These are phyloP conservation scores for Suillus paluster DNA, from an alignment of 768 basidiomycete genomes.

Conservation along the genomic window DNA sequence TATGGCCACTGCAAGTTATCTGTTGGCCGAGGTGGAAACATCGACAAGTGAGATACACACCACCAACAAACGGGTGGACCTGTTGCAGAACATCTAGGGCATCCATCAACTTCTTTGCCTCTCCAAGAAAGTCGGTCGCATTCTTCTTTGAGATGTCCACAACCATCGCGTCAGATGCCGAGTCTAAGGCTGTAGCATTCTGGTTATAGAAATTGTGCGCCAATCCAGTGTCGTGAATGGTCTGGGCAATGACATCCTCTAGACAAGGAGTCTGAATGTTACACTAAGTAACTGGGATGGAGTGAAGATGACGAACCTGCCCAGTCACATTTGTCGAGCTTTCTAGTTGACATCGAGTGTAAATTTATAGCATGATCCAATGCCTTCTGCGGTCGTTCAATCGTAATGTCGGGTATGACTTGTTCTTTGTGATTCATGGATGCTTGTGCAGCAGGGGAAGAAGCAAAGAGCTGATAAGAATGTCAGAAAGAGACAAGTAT, in stretches of 20 bases:
- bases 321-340: not conserved
- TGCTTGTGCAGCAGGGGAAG: not conserved
- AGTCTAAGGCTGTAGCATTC: constrained; percentile 6
- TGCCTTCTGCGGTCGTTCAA: not conserved
- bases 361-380: not conserved
- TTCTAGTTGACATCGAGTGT: not conserved
- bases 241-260: not conserved
- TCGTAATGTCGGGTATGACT: not conserved
- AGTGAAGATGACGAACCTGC: not conserved
- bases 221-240: not conserved
- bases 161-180: not conserved
- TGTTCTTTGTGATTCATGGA: not conserved
- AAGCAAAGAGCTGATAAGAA: not conserved
- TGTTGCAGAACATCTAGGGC: constrained; percentile 31
- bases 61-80: constrained; percentile 32
- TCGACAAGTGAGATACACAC: constrained; percentile 15
- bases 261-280: too few relatives aligned
- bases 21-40: not conserved
- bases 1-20: constrained; percentile 44
- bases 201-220: not conserved
- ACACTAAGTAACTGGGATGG: not conserved
- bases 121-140: constrained; percentile 22
- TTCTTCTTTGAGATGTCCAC: constrained; percentile 2
- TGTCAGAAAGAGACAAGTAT: too few relatives aligned
- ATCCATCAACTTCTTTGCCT: constrained; percentile 27